Evolutionary conservation across 108 stramenopile species (phyloP), one percentile per base, ranked within the genome.

Genomic region (Cyclotella distinguenda): DNA sequence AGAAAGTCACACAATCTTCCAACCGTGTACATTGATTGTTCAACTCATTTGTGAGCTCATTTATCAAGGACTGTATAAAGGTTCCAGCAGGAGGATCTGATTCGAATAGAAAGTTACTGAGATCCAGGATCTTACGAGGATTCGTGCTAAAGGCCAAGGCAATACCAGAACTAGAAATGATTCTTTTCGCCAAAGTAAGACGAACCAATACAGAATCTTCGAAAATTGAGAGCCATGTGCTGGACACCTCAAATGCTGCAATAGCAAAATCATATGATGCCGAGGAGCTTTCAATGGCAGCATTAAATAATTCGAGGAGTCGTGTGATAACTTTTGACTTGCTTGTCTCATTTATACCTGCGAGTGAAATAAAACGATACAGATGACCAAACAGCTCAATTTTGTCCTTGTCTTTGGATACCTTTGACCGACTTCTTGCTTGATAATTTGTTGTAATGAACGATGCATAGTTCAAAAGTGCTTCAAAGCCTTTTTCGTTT

Each of bases 221-320:
- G 55, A 57, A 36, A 8, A 38, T 57, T 3, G 36, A 3, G 19
- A 9, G 55, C 36, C 10, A 11, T 1, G 23, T 36, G 55, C 28
- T 43, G 1, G 50, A 50, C 5, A 44, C 36, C 30, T 39, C 16
- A 28, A 42, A 28, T 0, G 22, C 26, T 40, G 49, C 50, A 2
- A 52, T n/a, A 13, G 49, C 64, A 19, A 65, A 65, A 13, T 51
- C 19, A 40, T 39, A 21, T 21, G n/a, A n/a, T n/a, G 51, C n/a
- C n/a, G n/a, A n/a, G n/a, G n/a, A n/a, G n/a, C n/a, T n/a, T n/a
- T n/a, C n/a, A n/a, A n/a, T n/a, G n/a, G n/a, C n/a, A n/a, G n/a
- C n/a, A n/a, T n/a, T n/a, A n/a, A n/a, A n/a, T n/a, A n/a, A n/a
- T n/a, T n/a, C n/a, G n/a, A n/a, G n/a, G n/a, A n/a, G n/a, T n/a